Evolutionary conservation across 441 rosid genomes (phyloP), one percentile per base, ranked within the genome.

Genomic region (Arabidopsis lyrata): DNA sequence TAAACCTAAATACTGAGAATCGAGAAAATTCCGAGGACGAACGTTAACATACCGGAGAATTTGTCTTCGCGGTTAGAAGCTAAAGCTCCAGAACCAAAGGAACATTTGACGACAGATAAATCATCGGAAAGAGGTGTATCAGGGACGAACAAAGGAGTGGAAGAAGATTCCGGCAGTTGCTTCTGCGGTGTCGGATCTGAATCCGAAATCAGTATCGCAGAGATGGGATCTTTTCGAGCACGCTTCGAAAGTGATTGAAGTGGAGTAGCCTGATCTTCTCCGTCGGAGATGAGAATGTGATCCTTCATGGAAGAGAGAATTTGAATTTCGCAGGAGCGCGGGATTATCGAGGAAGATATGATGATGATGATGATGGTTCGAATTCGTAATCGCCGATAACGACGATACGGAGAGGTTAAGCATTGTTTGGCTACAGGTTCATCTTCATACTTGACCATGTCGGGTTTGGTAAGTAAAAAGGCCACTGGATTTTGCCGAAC

Each of bases 111-210:
- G 36, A 83, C 66, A 16, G 84, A 68, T 52, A 86, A 50, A 70
- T 70, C 61, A 64, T 85, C 96, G 1, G 93, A 86, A 63, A 83
- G 70, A 16, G 97, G 98, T 15, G 98, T 89, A 41, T 94, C 99
- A 24, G 92, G 80, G 59, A 95, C 92, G 72, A 87, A 75, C 10
- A 81, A 80, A 54, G 81, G 85, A n/a, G 87, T 74, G 45, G 82
- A 75, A 22, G 72, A 47, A 15, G 85, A 32, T 54, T 76, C 77
- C 36, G 42, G 38, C 36, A 62, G 74, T 65, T 59, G 68, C 44
- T 88, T 92, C 47, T 72, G 78, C 5, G 98, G 99, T 2, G 98
- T 90, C 18, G 93, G 87, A 42, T 88, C 97, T 66, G 92, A 92
- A 75, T 88, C 97, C 63, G 92, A 70, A 49, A 90, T 77, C 27